phyloP scores from a whole-genome alignment of 2,329 filamentous ascomycete genomes.

The Aspergillus arachidicola region DNA sequence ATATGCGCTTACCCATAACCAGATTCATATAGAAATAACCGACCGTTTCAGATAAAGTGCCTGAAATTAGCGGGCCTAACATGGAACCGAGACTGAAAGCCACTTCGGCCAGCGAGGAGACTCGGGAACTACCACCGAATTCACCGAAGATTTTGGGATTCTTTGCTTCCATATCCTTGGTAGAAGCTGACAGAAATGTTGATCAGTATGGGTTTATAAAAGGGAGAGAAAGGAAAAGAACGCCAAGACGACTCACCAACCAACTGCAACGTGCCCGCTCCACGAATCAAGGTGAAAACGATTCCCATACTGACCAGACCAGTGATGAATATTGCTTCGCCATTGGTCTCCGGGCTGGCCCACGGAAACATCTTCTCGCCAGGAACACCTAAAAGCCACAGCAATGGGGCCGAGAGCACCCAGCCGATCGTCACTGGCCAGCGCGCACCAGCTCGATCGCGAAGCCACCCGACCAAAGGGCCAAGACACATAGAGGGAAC shows the following conservation, averaged over 20 bases:
- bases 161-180: conserved; percentile 21
- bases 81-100: conserved; percentile 27
- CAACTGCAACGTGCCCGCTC: conserved; percentile 30
- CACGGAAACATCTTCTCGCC: conserved; percentile 29
- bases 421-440: conserved; percentile 26
- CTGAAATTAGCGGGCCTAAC: conserved; percentile 26
- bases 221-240: not conserved
- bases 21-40: conserved; percentile 23
- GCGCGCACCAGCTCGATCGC: conserved; percentile 27
- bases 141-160: conserved; percentile 29
- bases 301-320: conserved; percentile 23
- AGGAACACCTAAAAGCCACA: conserved; percentile 29
- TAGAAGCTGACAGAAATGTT: conserved; percentile 14
- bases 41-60: conserved; percentile 19
- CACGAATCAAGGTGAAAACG: conserved; percentile 24
- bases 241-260: conserved; percentile 21
- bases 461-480: conserved; percentile 58
- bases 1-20: conserved; percentile 15
- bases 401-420: conserved; percentile 17
- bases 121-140: conserved; percentile 27
- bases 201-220: not conserved
- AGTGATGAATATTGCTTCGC: conserved; percentile 24
- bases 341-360: conserved; percentile 22
- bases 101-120: conserved; percentile 25
- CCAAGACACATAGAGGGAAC: conserved; percentile 60